Percentiles rank a stretch among this genome's conserved stretches.
phyloP scores from a whole-genome alignment of 169 alveolate genomes.

The Eimeria necatrix region DNA sequence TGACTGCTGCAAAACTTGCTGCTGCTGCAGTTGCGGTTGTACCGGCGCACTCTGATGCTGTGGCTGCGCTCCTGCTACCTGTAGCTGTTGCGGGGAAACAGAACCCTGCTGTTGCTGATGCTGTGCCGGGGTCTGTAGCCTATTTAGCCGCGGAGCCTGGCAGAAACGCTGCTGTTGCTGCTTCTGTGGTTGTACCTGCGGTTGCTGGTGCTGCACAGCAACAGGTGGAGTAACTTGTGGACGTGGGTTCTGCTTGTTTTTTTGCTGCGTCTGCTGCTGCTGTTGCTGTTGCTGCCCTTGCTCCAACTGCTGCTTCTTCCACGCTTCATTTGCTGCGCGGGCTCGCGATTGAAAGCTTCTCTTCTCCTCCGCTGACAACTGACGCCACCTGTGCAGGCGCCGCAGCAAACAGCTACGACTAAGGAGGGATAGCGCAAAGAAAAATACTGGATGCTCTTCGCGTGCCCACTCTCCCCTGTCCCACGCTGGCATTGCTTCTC shows the following conservation, averaged over 20 bases:
- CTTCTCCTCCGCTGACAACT: constrained; percentile 73
- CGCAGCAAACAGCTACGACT: constrained; percentile 4
- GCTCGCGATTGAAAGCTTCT: constrained; percentile 71
- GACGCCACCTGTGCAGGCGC: constrained; percentile 75
- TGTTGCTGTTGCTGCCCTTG: constrained; percentile 70
- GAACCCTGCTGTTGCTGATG: constrained; percentile 10
- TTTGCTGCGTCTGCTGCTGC: constrained; percentile 68
- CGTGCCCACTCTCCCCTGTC: too few species aligned
- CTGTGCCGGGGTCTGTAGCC: not conserved
- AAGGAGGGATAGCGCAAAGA: not conserved
- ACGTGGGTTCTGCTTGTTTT: not conserved
- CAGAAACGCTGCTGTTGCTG: constrained; percentile 3
- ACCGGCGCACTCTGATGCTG: constrained; percentile 5
- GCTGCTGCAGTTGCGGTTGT: constrained; percentile 51
- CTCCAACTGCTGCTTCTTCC: constrained; percentile 54
- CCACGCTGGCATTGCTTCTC: not conserved
- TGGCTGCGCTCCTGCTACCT: constrained; percentile 21
- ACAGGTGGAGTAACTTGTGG: not conserved
- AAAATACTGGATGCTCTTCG: too few species aligned
- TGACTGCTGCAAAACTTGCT: not conserved
- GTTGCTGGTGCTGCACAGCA: constrained; percentile 43
- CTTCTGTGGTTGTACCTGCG: constrained; percentile 15
- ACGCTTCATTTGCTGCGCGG: constrained; percentile 74
- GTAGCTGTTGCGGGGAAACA: not conserved
- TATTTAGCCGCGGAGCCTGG: not conserved